These are phyloP conservation scores for Stephanodiscus minutulus DNA, from an alignment of 108 stramenopile species.

Conservation along the genomic window DNA sequence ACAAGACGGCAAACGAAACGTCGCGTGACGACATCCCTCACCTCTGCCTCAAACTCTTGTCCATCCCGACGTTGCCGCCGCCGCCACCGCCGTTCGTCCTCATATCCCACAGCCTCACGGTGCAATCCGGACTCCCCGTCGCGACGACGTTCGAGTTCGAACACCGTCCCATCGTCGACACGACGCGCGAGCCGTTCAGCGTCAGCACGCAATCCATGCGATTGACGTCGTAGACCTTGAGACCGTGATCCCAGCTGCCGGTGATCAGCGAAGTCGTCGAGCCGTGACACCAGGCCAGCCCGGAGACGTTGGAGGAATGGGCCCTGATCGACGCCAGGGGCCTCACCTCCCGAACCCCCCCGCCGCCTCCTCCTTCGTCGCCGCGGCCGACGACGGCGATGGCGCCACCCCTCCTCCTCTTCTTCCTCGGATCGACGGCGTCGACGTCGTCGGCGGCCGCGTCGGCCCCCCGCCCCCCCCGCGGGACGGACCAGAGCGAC, in stretches of 20 bases:
- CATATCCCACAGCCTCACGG: conserved; percentile 77
- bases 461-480: not conserved
- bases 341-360: conserved; percentile 39
- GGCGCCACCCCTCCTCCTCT: conserved; percentile 8
- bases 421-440: not conserved
- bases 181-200: conserved; percentile 82
- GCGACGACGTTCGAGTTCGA: conserved; percentile 75
- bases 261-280: conserved; percentile 52
- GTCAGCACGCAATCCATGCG: conserved; percentile 77
- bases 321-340: conserved; percentile 51
- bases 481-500: conserved; percentile 65
- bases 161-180: conserved; percentile 73
- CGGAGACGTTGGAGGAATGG: conserved; percentile 77
- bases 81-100: conserved; percentile 38
- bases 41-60: conserved; percentile 52
- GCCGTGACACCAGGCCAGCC: conserved; percentile 65
- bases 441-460: not conserved
- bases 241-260: conserved; percentile 82
- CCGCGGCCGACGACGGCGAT: conserved; percentile 20
- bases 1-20: not conserved
- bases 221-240: conserved; percentile 77
- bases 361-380: conserved; percentile 4
- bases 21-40: conserved; percentile 5
- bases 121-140: conserved; percentile 85
- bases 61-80: conserved; percentile 31